Conservation (phyloP, 495 filamentous ascomycete species). For the Glonium stellatum region DNA sequence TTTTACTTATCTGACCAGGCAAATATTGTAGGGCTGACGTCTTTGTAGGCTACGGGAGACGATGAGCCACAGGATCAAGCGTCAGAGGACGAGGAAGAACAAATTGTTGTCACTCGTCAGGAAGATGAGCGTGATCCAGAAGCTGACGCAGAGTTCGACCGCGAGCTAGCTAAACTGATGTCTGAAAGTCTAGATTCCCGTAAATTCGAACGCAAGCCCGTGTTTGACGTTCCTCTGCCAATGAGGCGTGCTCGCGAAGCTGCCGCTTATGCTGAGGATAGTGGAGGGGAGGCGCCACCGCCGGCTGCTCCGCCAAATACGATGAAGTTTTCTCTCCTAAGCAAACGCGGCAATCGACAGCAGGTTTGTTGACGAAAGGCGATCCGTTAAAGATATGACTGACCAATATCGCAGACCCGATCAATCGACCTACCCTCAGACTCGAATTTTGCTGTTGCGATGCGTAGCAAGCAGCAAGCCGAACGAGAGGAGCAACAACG, state of each 20-base stretch:
- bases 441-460: conserved; percentile 87
- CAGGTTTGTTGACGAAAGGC: conserved; percentile 50
- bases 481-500: conserved; percentile 94
- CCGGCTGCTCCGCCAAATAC: conserved; percentile 43
- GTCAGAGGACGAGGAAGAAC: conserved; percentile 70
- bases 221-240: conserved; percentile 90
- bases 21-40: background rate
- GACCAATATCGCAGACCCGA: conserved; percentile 57
- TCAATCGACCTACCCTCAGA: conserved; percentile 92
- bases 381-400: background rate
- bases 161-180: conserved; percentile 98
- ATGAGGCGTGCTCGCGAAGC: conserved; percentile 69
- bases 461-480: conserved; percentile 90
- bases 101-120: conserved; percentile 81
- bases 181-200: conserved; percentile 88
- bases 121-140: conserved; percentile 90
- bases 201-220: conserved; percentile 85
- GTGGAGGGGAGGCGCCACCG: conserved; percentile 37
- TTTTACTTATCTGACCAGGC: conserved; percentile 9
- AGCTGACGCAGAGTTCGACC: conserved; percentile 93
- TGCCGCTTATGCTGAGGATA: conserved; percentile 42
- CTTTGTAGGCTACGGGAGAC: conserved; percentile 14
- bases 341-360: conserved; percentile 91
- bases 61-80: conserved; percentile 47
- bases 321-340: conserved; percentile 94